Evolutionary conservation across 1,139 yeast species (phyloP), one percentile per base, ranked within the genome.

Genomic region (Saccharomyces pastorianus): DNA sequence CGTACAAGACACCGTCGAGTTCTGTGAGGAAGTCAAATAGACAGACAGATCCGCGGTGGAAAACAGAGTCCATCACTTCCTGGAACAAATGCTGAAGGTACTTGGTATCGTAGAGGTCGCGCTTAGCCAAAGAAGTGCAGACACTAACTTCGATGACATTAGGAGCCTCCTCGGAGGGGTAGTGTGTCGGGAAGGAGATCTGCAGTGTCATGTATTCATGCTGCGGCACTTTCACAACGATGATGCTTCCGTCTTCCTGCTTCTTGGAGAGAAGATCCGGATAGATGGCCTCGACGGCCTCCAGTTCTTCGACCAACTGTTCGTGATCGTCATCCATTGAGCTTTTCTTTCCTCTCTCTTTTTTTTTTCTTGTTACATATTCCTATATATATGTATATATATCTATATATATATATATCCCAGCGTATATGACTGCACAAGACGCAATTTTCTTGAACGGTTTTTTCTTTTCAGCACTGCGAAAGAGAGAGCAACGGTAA

Each of bases 261-360:
- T 73, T 73, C 55, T 61, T 76, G 0, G 63, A 67, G 54, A 81
- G 62, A 48, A 77, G 76, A 14, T 77, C 87, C 0, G 96, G 96
- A 64, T 82, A 91, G n/a, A 93, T 91, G 2, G 96, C 95, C 58
- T 88, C 87, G 23, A 91, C 83, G 11, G 96, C 95, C 51, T 80
- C 82, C 27, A 88, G 71, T 65, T 93, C 99, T 56, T 89, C 95
- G n/a, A 70, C 65, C 13, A 88, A 73, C 52, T 86, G 90, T 60
- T 82, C 82, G 23, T 72, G 61, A 46, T 61, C 52, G 13, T 50
- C 27, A 25, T 49, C 50, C 51, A 46, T 53, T 42, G 28, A 52
- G 51, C 54, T 47, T 51, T 41, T 41, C 28, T 14, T 44, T 27
- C 25, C 13, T 17, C 27, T 7, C 17, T 29, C 17, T 14, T 34